Base-by-base conservation (phyloP, 176 grass and related monocot species). In the Urochloa ruziziensis region DNA sequence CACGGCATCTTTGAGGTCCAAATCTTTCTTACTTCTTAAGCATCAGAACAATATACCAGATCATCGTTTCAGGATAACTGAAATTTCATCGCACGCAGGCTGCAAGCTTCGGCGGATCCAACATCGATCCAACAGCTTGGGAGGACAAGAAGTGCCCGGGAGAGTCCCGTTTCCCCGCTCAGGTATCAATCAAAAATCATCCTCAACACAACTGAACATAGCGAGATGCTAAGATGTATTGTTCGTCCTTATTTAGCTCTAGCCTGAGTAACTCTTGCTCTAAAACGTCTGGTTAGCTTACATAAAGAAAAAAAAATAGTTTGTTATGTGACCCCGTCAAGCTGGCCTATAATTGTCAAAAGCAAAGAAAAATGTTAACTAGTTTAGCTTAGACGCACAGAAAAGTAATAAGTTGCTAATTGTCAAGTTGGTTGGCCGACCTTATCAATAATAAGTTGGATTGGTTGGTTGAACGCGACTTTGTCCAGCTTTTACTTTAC, bases 131-230 rank as follows among this genome's bases (percentile, higher is more conserved):
- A 44, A 81, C 80, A 58, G 97, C 97, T 24, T 99, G 97, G 97
- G 97, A 96, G 87, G 97, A 99, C 90, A 99, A 99, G 88, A 99
- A 99, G 72, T 96, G 93, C 84, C 70, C 84, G 28, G 90, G 93
- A 28, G 97, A 99, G 83, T 99, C 97, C n/a, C 88, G 97, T 67
- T 99, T 99, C 90, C 97, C 97, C 16, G 87, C 97, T 23, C 97
- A 99, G 93, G 96, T 96, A 49, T 44, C 21, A 1, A 21, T 52
- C 8, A 34, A 34, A 32, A 36, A 25, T 25, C n/a, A 25, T 40
- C 6, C 6, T 10, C 3, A 42, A 6, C 7, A 40, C n/a, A n/a
- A 69, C 15, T 43, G 11, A 27, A 25, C 36, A 43, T 10, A 40
- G 32, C 17, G 36, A 4, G 62, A 64, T 35, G 30, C 4, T 0